These are phyloP conservation scores for Auxenochlorella protothecoides DNA, from an alignment of 139 green algal genomes.

Conservation along the genomic window DNA sequence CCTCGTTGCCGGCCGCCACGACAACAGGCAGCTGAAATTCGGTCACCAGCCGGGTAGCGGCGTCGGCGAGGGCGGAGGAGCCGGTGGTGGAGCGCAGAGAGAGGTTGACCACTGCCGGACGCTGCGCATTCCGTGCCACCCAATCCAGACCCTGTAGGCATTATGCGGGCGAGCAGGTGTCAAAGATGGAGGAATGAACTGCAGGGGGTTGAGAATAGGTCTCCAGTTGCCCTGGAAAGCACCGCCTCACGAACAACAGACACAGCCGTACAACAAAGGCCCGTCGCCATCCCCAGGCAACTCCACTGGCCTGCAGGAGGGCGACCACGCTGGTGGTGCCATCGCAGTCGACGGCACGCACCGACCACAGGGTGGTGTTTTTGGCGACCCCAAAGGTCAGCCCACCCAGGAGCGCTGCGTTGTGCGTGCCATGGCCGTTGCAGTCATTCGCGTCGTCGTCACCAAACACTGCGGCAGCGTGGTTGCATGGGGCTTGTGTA, in stretches of 20 bases:
- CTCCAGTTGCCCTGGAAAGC: neutral
- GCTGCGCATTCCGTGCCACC: constrained; percentile 28
- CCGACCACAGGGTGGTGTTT: constrained; percentile 31
- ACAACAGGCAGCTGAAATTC: constrained; percentile 32
- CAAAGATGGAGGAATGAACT: neutral
- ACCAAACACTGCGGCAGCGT: constrained; percentile 7
- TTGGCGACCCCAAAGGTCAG: constrained; percentile 51
- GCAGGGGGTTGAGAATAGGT: neutral
- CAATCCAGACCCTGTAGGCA: constrained; percentile 28
- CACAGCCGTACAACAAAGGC: constrained; percentile 27
- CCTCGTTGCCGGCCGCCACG: constrained; percentile 40
- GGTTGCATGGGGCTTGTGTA: too few species aligned
- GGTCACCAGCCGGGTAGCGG: neutral
- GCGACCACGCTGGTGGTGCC: constrained; percentile 12
- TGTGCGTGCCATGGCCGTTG: constrained; percentile 61
- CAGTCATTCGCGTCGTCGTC: constrained; percentile 20
- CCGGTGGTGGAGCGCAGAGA: constrained; percentile 23
- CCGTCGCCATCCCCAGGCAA: constrained; percentile 15
- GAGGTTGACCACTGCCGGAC: constrained; percentile 45
- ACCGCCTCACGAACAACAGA: constrained; percentile 12
- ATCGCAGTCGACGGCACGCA: constrained; percentile 26
- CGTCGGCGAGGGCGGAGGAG: neutral
- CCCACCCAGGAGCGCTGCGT: constrained; percentile 40
- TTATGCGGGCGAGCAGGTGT: neutral
- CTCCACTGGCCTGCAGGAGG: constrained; percentile 13